phyloP scores from a whole-genome alignment of 768 basidiomycete species.

The Symmetrospora coprosmae region DNA sequence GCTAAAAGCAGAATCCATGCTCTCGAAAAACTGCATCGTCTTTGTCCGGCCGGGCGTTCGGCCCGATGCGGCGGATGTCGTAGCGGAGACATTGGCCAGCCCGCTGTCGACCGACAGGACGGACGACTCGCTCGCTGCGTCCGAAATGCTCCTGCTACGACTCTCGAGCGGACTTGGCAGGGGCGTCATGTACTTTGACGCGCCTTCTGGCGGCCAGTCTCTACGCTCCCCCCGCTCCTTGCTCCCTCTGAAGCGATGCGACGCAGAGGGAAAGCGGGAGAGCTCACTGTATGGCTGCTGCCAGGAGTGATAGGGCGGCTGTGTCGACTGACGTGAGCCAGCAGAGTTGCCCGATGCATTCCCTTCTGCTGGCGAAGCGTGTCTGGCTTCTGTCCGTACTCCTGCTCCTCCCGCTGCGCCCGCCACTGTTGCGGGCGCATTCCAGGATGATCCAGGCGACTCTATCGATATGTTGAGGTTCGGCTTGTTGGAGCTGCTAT shows the following conservation, averaged over 20 bases:
- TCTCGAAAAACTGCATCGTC: constrained; percentile 5
- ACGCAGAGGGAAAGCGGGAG: constrained; percentile 18
- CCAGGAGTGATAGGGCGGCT: neutral
- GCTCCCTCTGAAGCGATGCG: neutral
- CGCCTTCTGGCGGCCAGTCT: constrained; percentile 1
- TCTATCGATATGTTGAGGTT: too few relatives aligned
- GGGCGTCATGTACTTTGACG: constrained; percentile 15
- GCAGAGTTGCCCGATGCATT: too few relatives aligned
- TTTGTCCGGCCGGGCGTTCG: neutral
- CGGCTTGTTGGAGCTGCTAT: too few relatives aligned
- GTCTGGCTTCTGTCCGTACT: too few relatives aligned
- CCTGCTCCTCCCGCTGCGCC: too few relatives aligned
- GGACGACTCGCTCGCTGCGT: constrained; percentile 16
- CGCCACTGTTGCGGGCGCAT: too few relatives aligned
- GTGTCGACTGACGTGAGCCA: too few relatives aligned
- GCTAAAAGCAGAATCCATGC: constrained; percentile 9
- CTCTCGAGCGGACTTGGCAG: constrained; percentile 4
- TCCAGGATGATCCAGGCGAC: too few relatives aligned
- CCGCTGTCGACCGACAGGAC: neutral
- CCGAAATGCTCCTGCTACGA: constrained; percentile 2
- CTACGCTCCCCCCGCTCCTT: neutral
- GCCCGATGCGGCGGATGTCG: too few relatives aligned
- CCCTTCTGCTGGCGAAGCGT: too few relatives aligned
- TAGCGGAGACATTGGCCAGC: too few relatives aligned
- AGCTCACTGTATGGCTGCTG: constrained; percentile 21